phyloP scores from a whole-genome alignment of 805 yeast genomes.

The Hanseniaspora pseudoguilliermondii region DNA sequence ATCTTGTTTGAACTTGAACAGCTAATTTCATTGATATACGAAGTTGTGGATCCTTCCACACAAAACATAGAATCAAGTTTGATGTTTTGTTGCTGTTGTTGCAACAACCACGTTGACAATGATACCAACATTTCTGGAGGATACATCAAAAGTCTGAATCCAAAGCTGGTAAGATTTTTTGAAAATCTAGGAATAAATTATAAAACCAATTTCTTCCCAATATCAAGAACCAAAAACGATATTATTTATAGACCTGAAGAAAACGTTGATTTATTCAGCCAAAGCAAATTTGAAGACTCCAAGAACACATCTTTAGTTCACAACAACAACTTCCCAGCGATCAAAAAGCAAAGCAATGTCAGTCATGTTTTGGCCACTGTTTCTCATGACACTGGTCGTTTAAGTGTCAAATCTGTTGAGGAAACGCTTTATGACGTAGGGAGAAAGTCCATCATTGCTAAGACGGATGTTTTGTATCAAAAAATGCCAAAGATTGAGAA shows the following conservation, averaged over 20 bases:
- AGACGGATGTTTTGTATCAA: constrained; percentile 1
- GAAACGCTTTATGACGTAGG: neutral
- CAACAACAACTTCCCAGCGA: neutral
- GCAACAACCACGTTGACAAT: constrained; percentile 9
- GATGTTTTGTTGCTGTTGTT: constrained; percentile 2
- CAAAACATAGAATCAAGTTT: neutral
- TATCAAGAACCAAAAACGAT: neutral
- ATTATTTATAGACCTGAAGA: neutral
- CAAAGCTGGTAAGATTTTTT: constrained; percentile 3
- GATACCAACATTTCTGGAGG: constrained; percentile 1
- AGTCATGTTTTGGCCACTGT: neutral
- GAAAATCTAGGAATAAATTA: constrained; percentile 6
- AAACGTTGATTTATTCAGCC: neutral
- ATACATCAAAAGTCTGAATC: neutral
- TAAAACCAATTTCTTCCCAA: constrained; percentile 6
- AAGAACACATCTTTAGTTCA: neutral
- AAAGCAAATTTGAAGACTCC: neutral
- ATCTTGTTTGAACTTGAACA: constrained; percentile 3
- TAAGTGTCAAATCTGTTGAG: neutral
- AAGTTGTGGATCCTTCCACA: neutral
- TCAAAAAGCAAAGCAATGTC: neutral
- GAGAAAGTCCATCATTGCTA: neutral
- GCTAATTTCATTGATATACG: constrained; percentile 4
- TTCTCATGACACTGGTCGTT: constrained; percentile 7
- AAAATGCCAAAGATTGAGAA: neutral